Evolutionary conservation across 495 filamentous ascomycete genomes (phyloP), one percentile per base, ranked within the genome.

Genomic region (Penicillium crystallinum): DNA sequence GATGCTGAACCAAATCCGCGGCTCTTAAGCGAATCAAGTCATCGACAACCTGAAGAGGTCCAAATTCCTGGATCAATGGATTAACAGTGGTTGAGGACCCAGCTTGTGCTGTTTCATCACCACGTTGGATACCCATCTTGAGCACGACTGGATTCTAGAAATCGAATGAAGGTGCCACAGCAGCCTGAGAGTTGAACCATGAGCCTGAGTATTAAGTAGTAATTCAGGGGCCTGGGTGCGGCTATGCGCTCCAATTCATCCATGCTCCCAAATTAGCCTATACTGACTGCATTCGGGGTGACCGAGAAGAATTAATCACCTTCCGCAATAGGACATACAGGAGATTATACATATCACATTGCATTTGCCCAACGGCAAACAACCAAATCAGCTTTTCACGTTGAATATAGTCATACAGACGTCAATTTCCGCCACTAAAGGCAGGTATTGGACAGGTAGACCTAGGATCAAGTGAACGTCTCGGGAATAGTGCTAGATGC

Each of bases 11-110:
- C n/a, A 61, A 43, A 55, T 82, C 79, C 23, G 66, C 65, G 10
- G 73, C 78, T 45, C 79, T 66, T 46, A 73, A 60, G 6, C 76
- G 71, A 52, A 81, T 70, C 40, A 81, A 58, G 45, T 79, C 77
- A 55, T 81, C 75, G 3, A 79, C 61, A 1, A 70, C 45, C 52
- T 67, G 55, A 18, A 71, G 62, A 6, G 65, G 66, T 53, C 72
- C 72, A 63, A 64, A 77, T 17, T 53, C 53, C n/a, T 54, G 40
- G 12, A 61, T 31, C 33, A 72, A 46, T 18, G 63, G 48, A 30
- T 66, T 63, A 17, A 51, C n/a, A 4, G 23, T 15, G 27, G 49
- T 35, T 0, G 55, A 59, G 11, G 55, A 59, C 18, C 44, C 31
- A 18, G 61, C 38, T 1, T 52, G 29, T 7, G 37, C 21, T 19